Evolutionary conservation across 1,139 yeast genomes (phyloP).

Genomic region (Pichia kudriavzevii): DNA sequence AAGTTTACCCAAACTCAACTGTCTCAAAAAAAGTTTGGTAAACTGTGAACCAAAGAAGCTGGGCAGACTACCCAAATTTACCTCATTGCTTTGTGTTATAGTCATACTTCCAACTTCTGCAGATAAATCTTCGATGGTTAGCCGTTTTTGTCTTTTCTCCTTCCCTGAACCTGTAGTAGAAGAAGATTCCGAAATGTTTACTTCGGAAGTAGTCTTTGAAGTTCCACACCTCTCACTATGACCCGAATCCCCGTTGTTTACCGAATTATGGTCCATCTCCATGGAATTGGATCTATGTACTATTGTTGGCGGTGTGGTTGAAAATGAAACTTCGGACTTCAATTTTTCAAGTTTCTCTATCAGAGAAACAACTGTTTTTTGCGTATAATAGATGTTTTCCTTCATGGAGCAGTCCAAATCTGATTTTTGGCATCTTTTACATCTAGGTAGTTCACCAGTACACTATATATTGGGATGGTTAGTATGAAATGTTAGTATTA

Average conservation of each 20-base stretch:
- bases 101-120: conserved; percentile 23
- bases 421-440: conserved; percentile 17
- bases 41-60: conserved; percentile 20
- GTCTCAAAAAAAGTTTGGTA: conserved; percentile 19
- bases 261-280: too few relatives aligned
- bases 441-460: conserved; percentile 19
- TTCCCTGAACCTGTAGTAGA: too few relatives aligned
- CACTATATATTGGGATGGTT: too few relatives aligned
- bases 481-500: too few relatives aligned
- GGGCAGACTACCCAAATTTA: conserved; percentile 17
- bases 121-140: conserved; percentile 19
- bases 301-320: too few relatives aligned
- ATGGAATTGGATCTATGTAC: too few relatives aligned
- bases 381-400: conserved; percentile 19
- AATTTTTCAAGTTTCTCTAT: conserved; percentile 8
- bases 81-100: conserved; percentile 10
- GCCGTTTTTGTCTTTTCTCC: conserved; percentile 7
- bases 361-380: conserved; percentile 18
- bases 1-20: conserved; percentile 15
- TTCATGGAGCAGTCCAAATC: conserved; percentile 16
- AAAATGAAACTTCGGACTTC: conserved; percentile 12
- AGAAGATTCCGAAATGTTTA: too few relatives aligned
- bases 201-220: too few relatives aligned
- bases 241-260: too few relatives aligned
- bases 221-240: too few relatives aligned